phyloP scores from a whole-genome alignment of 2,329 filamentous ascomycete species.

The Sphaerulina musiva region DNA sequence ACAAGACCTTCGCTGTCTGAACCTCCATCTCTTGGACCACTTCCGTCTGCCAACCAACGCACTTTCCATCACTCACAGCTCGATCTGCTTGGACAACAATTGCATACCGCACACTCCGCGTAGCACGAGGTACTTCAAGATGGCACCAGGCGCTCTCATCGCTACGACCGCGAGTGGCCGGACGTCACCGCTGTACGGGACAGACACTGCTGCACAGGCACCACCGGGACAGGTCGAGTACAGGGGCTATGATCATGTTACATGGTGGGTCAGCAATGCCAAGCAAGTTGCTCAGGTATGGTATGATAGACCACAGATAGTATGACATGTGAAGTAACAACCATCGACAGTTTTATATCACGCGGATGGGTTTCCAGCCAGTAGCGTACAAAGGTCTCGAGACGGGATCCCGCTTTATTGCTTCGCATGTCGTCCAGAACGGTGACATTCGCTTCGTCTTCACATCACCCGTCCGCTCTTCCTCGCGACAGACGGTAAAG shows the following conservation, averaged over 20 bases:
- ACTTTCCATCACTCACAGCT: neutral
- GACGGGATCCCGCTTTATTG: slow-evolving; percentile 72
- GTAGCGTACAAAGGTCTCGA: slow-evolving; percentile 84
- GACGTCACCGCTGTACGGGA: slow-evolving; percentile 22
- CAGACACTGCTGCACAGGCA: slow-evolving; percentile 10
- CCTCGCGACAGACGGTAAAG: slow-evolving; percentile 22
- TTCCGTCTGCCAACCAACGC: neutral
- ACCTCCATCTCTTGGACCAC: neutral
- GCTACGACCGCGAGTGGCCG: slow-evolving; percentile 29
- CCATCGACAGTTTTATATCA: slow-evolving; percentile 64
- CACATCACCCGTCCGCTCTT: slow-evolving; percentile 66
- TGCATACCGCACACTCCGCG: neutral
- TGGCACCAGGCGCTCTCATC: slow-evolving; percentile 37
- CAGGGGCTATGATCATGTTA: slow-evolving; percentile 83
- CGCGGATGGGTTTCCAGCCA: slow-evolving; percentile 75
- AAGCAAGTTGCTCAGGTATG: slow-evolving; percentile 69
- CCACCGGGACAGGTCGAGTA: slow-evolving; percentile 41
- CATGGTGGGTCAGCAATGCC: slow-evolving; percentile 95
- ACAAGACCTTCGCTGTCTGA: neutral
- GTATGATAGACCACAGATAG: rapidly evolving
- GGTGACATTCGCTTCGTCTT: slow-evolving; percentile 74
- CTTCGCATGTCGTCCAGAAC: slow-evolving; percentile 78
- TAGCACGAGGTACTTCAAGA: slow-evolving; percentile 11
- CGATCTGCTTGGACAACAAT: neutral
- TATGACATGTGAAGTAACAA: neutral